A percentile compares a stretch with the other conserved stretches of the same genome.
phyloP scores from a whole-genome alignment of 1,139 yeast species.

The Barnettozyma hawaiiensis region DNA sequence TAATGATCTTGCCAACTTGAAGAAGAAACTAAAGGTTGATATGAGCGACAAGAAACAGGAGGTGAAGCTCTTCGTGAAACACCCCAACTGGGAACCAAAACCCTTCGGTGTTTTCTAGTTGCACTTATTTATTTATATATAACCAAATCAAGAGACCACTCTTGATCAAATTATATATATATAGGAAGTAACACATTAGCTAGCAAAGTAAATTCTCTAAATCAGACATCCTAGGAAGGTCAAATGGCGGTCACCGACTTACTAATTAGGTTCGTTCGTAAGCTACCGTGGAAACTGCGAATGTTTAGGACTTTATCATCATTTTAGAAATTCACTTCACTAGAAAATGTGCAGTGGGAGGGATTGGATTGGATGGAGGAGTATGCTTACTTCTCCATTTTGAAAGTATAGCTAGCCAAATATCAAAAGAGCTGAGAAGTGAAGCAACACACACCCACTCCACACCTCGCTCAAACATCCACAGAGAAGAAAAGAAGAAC shows the following conservation, averaged over 20 bases:
- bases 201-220: slow-evolving; percentile 11
- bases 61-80: slow-evolving; percentile 28
- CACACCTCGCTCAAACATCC: no score
- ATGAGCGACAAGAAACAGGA: slow-evolving; percentile 6
- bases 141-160: background rate
- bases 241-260: slow-evolving; percentile 75
- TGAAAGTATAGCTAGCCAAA: slow-evolving; percentile 2
- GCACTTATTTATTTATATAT: background rate
- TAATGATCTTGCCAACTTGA: slow-evolving; percentile 28
- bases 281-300: slow-evolving; percentile 97
- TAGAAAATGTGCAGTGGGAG: no score
- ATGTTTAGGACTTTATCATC: slow-evolving; percentile 80
- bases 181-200: background rate
- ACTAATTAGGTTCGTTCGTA: slow-evolving; percentile 79
- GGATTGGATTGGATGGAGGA: slow-evolving; percentile 2
- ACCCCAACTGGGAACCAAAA: slow-evolving; percentile 37
- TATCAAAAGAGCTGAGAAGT: no score
- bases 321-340: slow-evolving; percentile 38
- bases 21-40: slow-evolving; percentile 22
- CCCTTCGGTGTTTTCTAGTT: slow-evolving; percentile 39
- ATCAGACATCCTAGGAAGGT: slow-evolving; percentile 64
- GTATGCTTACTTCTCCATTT: slow-evolving; percentile 11
- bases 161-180: background rate
- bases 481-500: slow-evolving; percentile 11
- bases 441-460: no score